Conservation (phyloP, 75 land plant genomes). For the Larix kaempferi region DNA sequence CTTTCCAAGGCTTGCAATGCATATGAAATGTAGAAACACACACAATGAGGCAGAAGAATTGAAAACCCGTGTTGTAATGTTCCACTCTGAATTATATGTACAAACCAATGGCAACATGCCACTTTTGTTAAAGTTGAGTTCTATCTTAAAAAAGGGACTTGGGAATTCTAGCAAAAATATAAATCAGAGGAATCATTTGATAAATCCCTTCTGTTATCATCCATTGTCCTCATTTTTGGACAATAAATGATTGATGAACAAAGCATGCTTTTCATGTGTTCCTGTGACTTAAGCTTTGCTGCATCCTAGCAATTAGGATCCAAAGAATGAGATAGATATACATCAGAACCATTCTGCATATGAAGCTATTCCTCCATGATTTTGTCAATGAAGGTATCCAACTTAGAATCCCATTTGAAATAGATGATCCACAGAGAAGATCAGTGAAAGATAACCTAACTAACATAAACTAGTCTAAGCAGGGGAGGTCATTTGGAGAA, state of each 20-base stretch:
- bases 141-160: neutral
- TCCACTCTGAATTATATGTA: conserved; percentile 8
- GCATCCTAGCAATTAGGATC: neutral
- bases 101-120: neutral
- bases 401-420: neutral
- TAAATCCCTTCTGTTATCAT: neutral
- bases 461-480: neutral
- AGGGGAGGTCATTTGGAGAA: neutral
- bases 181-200: neutral
- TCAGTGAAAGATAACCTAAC: neutral
- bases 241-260: conserved; percentile 1
- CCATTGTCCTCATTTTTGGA: neutral
- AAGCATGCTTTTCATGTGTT: neutral
- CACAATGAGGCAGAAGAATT: neutral
- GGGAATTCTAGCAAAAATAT: neutral
- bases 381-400: neutral
- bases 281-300: neutral
- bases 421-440: neutral
- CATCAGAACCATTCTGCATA: neutral
- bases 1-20: neutral
- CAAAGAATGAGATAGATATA: neutral
- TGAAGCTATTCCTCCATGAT: neutral
- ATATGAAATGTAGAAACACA: neutral
- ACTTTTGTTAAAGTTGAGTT: neutral
- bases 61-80: neutral